Base-by-base conservation (phyloP, 2,329 filamentous ascomycete genomes). In the Fusarium newnesense region DNA sequence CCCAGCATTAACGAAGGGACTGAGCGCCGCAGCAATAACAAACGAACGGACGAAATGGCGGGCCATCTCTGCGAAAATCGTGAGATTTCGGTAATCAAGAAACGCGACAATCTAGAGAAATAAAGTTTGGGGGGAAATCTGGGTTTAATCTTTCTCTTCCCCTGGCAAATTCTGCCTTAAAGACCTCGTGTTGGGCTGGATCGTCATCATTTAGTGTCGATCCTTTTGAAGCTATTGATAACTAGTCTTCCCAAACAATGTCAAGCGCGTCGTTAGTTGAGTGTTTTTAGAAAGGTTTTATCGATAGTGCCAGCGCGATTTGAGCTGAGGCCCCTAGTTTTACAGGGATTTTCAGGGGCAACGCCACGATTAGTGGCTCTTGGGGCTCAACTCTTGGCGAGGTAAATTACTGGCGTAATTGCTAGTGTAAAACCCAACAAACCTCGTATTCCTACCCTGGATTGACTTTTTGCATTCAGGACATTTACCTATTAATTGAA, bases 31-130 rank as follows among this genome's bases (percentile, higher is more conserved):
- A 40, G 67, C 40, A 34, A 70, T 10, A 1, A 70, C 26, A 44
- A 70, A 56, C 54, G 67, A 70, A 42, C 18, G 66, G 30, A 70
- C 66, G 37, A 70, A 36, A 70, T 40, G 67, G 30, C 54, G 60
- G 66, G 62, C 61, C 64, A 67, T 66, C 32, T 66, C 61, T 52
- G 5, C 24, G 24, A 37, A 13, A 21, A 34, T n/a, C 30, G 19
- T 36, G 36, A 40, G n/a, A 44, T 39, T n/a, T 10, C 4, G 32
- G 24, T 28, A 40, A 59, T 16, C 24, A 37, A n/a, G 36, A 36
- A 37, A 26, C 15, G 15, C 37, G 13, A 49, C 30, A 37, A 47
- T 16, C 16, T 24, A 3, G 11, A 42, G 1, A 42, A 37, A 16
- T 5, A 42, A 19, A 36, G 9, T n/a, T 19, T 16, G 9, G 36